Evolutionary conservation across 2,329 filamentous ascomycete genomes (phyloP).

Genomic region (Ophiostoma sp.): DNA sequence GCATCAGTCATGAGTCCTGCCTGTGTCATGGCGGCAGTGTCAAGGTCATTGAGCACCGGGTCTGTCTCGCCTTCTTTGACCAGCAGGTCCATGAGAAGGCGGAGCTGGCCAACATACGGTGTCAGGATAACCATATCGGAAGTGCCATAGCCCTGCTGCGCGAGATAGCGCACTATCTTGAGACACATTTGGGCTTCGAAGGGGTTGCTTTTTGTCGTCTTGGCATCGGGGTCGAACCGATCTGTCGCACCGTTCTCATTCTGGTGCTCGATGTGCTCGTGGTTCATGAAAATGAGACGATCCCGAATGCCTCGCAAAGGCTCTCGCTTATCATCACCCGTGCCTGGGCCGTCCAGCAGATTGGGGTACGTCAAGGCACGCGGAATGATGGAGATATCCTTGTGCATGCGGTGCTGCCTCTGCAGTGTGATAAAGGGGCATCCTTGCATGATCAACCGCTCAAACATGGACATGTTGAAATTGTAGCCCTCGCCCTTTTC

Average conservation of each 20-base stretch:
- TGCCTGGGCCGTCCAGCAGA: slow-evolving; percentile 51
- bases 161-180: slow-evolving; percentile 60
- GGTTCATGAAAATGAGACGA: slow-evolving; percentile 62
- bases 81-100: slow-evolving; percentile 50
- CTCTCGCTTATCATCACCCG: slow-evolving; percentile 38
- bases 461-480: slow-evolving; percentile 63
- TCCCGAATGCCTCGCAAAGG: slow-evolving; percentile 52
- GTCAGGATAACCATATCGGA: slow-evolving; percentile 63
- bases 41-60: slow-evolving; percentile 62
- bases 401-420: slow-evolving; percentile 64
- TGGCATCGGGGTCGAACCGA: slow-evolving; percentile 44
- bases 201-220: slow-evolving; percentile 54
- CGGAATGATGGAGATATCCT: slow-evolving; percentile 59
- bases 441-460: slow-evolving; percentile 56
- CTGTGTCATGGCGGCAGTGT: slow-evolving; percentile 56
- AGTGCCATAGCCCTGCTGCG: slow-evolving; percentile 64
- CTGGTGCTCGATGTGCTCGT: slow-evolving; percentile 49
- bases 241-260: slow-evolving; percentile 41
- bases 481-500: slow-evolving; percentile 63
- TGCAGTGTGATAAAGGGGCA: slow-evolving; percentile 50
- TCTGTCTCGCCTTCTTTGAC: slow-evolving; percentile 48
- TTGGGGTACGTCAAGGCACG: slow-evolving; percentile 57
- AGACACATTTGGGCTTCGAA: slow-evolving; percentile 65
- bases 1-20: slow-evolving; percentile 57
- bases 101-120: slow-evolving; percentile 66